These are phyloP conservation scores for Trypanosoma theileri DNA, from an alignment of 208 protist species.

Conservation along the genomic window DNA sequence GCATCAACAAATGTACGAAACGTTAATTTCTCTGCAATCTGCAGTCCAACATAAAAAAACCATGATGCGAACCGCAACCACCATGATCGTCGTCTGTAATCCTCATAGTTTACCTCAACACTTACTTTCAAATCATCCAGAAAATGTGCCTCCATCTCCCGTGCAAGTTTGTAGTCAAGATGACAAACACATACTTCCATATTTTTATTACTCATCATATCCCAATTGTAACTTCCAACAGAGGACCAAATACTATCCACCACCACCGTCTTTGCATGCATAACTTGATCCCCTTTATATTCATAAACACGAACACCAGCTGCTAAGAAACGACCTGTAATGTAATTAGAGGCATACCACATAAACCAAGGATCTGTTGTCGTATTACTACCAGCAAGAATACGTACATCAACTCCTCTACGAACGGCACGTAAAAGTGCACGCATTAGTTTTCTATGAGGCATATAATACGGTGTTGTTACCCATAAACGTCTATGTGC, in stretches of 20 bases:
- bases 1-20: conserved; percentile 47
- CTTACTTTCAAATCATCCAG: conserved; percentile 60
- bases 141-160: conserved; percentile 88
- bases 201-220: conserved; percentile 92
- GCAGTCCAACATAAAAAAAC: conserved; percentile 83
- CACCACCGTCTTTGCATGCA: conserved; percentile 93
- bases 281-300: conserved; percentile 81
- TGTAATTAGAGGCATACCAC: conserved; percentile 89
- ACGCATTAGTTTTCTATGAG: conserved; percentile 73
- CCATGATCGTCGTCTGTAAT: conserved; percentile 59
- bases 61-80: conserved; percentile 76
- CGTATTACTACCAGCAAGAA: conserved; percentile 77
- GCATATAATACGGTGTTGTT: conserved; percentile 92
- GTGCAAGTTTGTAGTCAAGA: conserved; percentile 59
- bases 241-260: conserved; percentile 91
- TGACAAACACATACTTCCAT: conserved; percentile 88
- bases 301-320: conserved; percentile 89
- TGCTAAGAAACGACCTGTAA: conserved; percentile 73
- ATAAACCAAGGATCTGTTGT: conserved; percentile 93
- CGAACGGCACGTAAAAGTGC: conserved; percentile 74
- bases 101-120: conserved; percentile 64
- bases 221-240: conserved; percentile 93
- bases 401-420: conserved; percentile 88
- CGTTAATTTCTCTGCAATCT: conserved; percentile 65
- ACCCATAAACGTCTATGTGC: conserved; percentile 86